Evolutionary conservation across 257 asterid species (phyloP), one percentile per base, ranked within the genome.

Genomic region (Ligustrum vulgare): DNA sequence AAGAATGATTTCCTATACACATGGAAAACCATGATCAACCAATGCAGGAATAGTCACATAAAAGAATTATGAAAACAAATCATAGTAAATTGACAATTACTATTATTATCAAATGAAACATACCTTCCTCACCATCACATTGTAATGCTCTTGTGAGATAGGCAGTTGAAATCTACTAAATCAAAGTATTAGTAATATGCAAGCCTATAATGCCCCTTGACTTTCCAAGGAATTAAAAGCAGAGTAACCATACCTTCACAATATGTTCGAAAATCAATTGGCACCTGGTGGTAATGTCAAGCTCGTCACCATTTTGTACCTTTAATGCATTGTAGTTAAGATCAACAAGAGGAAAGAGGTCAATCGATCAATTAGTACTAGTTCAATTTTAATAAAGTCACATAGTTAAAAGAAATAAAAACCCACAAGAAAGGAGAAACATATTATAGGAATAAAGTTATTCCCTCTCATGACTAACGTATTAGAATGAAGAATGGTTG

Each of bases 201-300:
- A 78, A 37, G 70, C 8, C 45, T 70, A 66, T 41, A 67, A 65
- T 79, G 71, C 34, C 58, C 60, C 33, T 62, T 32, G 25, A 78
- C 69, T 20, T 13, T 10, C 22, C 35, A 69, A 37, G 64, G 33
- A 80, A 73, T 28, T 51, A 43, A 66, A 69, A 73, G 60, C 32
- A 76, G 49, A 79, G 28, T 5, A 78, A 74, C 54, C 81, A 80
- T 81, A 94, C 98, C 98, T 91, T 87, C 8, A 87, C 69, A 51
- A 87, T 74, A 83, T 85, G 87, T 67, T 82, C 83, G 37, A 81
- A 78, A 67, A 94, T 87, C 87, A 94, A 78, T 60, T 80, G 87
- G 84, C 90, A 88, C 81, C 88, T 94, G 23, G 82, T 80, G 60
- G 75, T 56, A 80, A 82, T 32, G 66, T 89, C 86, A 74, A 89